These are phyloP conservation scores for Colletotrichum liriopes DNA, from an alignment of 2,329 filamentous ascomycete species.

Conservation along the genomic window DNA sequence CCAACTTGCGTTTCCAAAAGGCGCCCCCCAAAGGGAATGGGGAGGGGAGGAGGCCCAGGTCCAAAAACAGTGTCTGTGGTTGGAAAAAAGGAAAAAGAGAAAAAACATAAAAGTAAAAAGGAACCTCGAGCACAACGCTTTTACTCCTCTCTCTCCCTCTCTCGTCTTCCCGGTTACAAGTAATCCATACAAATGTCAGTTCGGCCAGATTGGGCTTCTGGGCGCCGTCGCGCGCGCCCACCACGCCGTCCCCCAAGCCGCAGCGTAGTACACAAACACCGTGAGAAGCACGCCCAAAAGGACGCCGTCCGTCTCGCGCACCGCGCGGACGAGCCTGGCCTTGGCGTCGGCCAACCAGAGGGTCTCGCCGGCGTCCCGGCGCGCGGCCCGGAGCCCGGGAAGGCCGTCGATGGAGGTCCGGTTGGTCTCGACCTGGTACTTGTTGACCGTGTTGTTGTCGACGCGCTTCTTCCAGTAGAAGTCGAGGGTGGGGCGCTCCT, in stretches of 20 bases:
- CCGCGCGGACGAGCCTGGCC: conserved; percentile 10
- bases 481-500: conserved; percentile 70
- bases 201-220: background rate
- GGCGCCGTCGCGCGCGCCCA: background rate
- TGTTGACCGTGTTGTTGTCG: conserved; percentile 63
- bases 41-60: background rate
- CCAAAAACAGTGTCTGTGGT: background rate
- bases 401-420: conserved; percentile 71
- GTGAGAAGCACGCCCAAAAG: conserved; percentile 45
- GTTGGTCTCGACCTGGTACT: conserved; percentile 73
- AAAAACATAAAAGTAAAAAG: background rate
- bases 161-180: background rate
- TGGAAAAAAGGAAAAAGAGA: background rate
- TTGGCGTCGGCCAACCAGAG: conserved; percentile 60
- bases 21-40: too few relatives aligned
- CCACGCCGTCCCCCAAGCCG: background rate
- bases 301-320: conserved; percentile 40
- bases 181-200: background rate
- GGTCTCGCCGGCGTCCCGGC: conserved; percentile 64
- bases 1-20: background rate
- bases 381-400: conserved; percentile 69
- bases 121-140: background rate
- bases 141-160: background rate
- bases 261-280: conserved; percentile 30
- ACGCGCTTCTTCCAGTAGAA: conserved; percentile 65